A percentile compares a stretch with the other conserved stretches of the same genome.
phyloP scores from a whole-genome alignment of 179 eudicot species.

The Corrigiola litoralis region DNA sequence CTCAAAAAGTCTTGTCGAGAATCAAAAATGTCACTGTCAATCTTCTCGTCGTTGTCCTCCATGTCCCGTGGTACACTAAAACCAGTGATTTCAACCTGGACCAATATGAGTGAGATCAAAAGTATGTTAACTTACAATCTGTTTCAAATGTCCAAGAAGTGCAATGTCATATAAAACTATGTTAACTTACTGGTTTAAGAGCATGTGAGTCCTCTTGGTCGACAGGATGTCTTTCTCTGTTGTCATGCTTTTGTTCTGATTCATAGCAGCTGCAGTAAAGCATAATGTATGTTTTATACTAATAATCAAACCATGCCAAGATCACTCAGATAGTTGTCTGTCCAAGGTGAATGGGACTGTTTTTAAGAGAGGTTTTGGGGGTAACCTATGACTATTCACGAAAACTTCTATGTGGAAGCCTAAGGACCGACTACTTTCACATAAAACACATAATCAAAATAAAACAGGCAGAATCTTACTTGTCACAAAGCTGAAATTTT shows the following conservation, averaged over 20 bases:
- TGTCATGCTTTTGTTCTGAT: slow-evolving; percentile 67
- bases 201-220: slow-evolving; percentile 68
- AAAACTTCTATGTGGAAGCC: background rate
- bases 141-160: too few species aligned
- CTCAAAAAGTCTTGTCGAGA: slow-evolving; percentile 94
- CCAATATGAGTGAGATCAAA: too few species aligned
- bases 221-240: slow-evolving; percentile 76
- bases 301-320: background rate
- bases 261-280: slow-evolving; percentile 65
- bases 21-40: slow-evolving; percentile 96
- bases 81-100: slow-evolving; percentile 72
- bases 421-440: background rate
- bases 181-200: slow-evolving; percentile 51
- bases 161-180: too few species aligned
- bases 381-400: background rate
- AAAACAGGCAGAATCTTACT: slow-evolving; percentile 36
- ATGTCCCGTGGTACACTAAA: slow-evolving; percentile 70
- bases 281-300: background rate
- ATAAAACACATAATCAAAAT: background rate
- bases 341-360: too few species aligned
- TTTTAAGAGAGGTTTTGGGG: too few species aligned
- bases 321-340: background rate
- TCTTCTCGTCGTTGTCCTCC: slow-evolving; percentile 83
- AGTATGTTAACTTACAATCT: too few species aligned
- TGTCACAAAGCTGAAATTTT: slow-evolving; percentile 88